A percentile compares a stretch with the other conserved stretches of the same genome.
Conservation (phyloP, 1,139 yeast species). For the Arxiozyma bovina region DNA sequence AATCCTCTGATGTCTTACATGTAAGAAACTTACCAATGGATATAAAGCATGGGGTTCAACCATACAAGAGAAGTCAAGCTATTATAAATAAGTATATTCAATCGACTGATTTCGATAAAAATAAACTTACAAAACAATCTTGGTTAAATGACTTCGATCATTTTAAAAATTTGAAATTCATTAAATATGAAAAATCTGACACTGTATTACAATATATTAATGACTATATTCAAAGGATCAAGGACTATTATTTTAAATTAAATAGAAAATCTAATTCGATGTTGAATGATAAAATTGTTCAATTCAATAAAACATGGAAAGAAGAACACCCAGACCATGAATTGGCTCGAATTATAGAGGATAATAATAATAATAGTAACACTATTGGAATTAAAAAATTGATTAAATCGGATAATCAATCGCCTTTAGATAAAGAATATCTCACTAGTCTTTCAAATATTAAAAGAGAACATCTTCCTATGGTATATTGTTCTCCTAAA, state of each 20-base stretch:
- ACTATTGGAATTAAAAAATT: not conserved
- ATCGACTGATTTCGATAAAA: not conserved
- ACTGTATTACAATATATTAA: not conserved
- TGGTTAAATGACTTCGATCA: constrained; percentile 7
- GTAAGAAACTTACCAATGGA: constrained; percentile 39
- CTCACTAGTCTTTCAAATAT: not conserved
- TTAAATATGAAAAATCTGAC: not conserved
- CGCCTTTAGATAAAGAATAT: not conserved
- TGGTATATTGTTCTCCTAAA: constrained; percentile 17
- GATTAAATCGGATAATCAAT: not conserved
- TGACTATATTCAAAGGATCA: not conserved
- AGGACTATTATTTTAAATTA: not conserved
- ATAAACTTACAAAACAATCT: not conserved
- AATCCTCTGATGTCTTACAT: constrained; percentile 67
- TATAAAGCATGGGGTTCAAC: constrained; percentile 35
- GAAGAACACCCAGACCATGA: not conserved
- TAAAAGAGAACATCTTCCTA: constrained; percentile 18
- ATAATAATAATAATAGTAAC: not conserved
- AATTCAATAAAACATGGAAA: constrained; percentile 2
- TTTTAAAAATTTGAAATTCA: constrained; percentile 4
- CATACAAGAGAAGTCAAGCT: constrained; percentile 5
- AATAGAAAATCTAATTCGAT: not conserved
- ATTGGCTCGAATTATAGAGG: constrained; percentile 1
- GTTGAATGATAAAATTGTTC: constrained; percentile 4
- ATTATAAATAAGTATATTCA: not conserved